Evolutionary conservation across 2,329 filamentous ascomycete genomes (phyloP), one percentile per base, ranked within the genome.

Genomic region (Aspergillus bombycis): DNA sequence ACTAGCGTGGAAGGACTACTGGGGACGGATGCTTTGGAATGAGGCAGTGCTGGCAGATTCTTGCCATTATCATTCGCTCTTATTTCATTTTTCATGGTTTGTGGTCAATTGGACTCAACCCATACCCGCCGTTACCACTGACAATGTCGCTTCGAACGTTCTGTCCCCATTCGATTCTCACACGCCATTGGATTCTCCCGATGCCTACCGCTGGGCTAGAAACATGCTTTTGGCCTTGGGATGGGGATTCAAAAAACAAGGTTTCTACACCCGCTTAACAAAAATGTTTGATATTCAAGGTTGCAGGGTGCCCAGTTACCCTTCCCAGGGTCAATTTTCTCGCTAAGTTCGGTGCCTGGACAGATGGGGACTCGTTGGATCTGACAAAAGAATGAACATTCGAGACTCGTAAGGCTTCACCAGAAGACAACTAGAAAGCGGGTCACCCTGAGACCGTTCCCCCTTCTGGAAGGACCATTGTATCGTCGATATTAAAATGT

Each of bases 1-100:
- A 50, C 68, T 66, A 68, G 60, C 61, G 58, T 58, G 60, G 50
- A 58, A 65, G 50, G 65, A 53, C 56, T 45, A 62, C 62, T 61
- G 63, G 62, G 53, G 58, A 63, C 59, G 58, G 60, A 48, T 57
- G 45, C 58, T 62, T 66, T 64, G 60, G 62, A 69, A 62, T 65
- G 68, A 69, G 68, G 68, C 68, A 70, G 68, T 70, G 67, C 68
- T 69, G 64, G 57, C 46, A 63, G 61, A 58, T 60, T 65, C 45
- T 62, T 66, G 57, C 60, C 52, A 19, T 38, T 36, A 36, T 55
- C n/a, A 54, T 53, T 61, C 53, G 48, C 50, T 53, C 28, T 54
- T 52, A 62, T 45, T 56, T 57, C n/a, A 5, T 26, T 32, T 58
- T 54, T 54, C 62, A 54, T 62, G 43, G 32, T 60, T 60, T 60